These are phyloP conservation scores for Protomyces arabidopsidicola DNA, from an alignment of 1,139 yeast genomes.

Conservation along the genomic window DNA sequence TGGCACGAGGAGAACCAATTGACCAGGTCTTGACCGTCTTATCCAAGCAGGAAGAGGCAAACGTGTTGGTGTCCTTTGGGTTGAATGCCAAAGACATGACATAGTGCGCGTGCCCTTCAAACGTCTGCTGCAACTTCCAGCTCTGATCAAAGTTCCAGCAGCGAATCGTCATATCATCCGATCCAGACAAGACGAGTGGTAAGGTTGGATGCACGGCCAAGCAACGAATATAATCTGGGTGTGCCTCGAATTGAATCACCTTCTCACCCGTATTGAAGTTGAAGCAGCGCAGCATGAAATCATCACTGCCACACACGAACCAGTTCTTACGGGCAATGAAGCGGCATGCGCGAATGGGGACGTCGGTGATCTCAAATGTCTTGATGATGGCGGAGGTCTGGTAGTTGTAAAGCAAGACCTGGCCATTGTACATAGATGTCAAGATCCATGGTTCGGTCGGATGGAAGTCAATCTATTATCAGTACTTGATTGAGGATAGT, in stretches of 20 bases:
- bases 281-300: conserved; percentile 85
- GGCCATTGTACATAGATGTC: conserved; percentile 30
- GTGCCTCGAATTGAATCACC: conserved; percentile 92
- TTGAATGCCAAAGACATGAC: conserved; percentile 92
- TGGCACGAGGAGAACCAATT: conserved; percentile 80
- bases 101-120: conserved; percentile 93
- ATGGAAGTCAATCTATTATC: conserved; percentile 69
- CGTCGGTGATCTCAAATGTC: conserved; percentile 80
- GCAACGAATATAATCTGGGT: conserved; percentile 91
- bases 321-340: conserved; percentile 95
- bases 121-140: conserved; percentile 79
- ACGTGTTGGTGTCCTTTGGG: conserved; percentile 95
- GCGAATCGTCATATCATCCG: conserved; percentile 87
- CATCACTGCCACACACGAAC: conserved; percentile 96
- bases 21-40: conserved; percentile 97
- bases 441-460: conserved; percentile 88
- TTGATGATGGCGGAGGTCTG: conserved; percentile 50
- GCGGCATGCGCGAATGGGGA: conserved; percentile 93
- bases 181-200: conserved; percentile 80
- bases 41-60: conserved; percentile 95
- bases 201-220: conserved; percentile 91
- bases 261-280: conserved; percentile 95
- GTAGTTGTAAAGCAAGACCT: conserved; percentile 30
- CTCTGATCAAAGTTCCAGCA: conserved; percentile 96
- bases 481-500: neutral